Conservation (phyloP, 192 early-diverging fungal genomes). For the Mortierella alpina region DNA sequence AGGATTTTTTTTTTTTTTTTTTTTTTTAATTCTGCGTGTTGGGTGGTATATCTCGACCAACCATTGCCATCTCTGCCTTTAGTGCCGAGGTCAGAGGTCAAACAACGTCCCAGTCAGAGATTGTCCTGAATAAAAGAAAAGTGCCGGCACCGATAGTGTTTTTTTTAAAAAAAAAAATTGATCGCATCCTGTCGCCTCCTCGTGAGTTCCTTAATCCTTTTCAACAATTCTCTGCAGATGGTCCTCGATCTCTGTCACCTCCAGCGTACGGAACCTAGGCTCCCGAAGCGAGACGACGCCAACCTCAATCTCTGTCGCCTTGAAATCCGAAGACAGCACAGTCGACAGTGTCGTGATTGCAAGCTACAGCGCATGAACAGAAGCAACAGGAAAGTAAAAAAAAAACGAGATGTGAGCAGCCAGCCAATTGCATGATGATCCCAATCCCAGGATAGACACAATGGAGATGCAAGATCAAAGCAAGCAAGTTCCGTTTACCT, state of each 20-base stretch:
- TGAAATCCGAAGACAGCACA: conserved; percentile 94
- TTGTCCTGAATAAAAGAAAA: conserved; percentile 1
- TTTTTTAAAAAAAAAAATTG: not conserved
- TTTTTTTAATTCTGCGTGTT: not conserved
- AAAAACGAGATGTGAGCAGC: not conserved
- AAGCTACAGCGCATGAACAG: conserved; percentile 61
- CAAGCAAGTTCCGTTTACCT: conserved; percentile 66
- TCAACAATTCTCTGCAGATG: conserved; percentile 90
- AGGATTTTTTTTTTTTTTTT: conserved; percentile 1
- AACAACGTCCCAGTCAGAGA: too few species aligned
- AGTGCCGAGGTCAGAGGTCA: too few species aligned
- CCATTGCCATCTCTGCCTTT: not conserved
- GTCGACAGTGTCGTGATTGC: conserved; percentile 95
- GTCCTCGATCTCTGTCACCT: conserved; percentile 86
- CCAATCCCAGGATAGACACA: not conserved
- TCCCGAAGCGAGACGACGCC: conserved; percentile 85
- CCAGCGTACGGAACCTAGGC: conserved; percentile 82
- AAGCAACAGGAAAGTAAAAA: not conserved
- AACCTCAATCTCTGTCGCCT: conserved; percentile 95
- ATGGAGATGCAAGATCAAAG: not conserved
- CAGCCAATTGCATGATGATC: not conserved
- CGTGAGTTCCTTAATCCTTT: conserved; percentile 69
- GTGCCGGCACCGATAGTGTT: too few species aligned
- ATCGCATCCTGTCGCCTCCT: not conserved
- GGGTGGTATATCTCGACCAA: not conserved